Conservation (phyloP, 768 basidiomycete species). For the Lepiota brunneoincarnata region DNA sequence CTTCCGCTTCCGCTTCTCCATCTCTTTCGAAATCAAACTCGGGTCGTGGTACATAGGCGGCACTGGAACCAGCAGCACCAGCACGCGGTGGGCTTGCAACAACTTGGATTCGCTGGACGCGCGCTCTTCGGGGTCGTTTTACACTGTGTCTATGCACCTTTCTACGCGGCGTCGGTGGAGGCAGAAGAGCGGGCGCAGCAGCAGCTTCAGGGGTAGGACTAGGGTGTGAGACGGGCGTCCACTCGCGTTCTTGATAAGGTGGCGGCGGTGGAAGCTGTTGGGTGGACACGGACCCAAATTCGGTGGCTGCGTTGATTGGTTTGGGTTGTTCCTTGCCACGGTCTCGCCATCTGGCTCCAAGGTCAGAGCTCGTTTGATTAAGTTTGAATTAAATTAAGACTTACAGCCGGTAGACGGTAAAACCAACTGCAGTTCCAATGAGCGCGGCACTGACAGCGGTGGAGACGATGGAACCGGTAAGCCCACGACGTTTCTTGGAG, state of each 20-base stretch:
- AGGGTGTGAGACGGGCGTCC: constrained; percentile 36
- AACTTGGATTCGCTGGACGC: background rate
- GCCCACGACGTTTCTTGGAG: constrained; percentile 74
- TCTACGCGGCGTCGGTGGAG: background rate
- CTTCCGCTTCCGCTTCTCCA: constrained; percentile 34
- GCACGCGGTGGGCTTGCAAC: constrained; percentile 10
- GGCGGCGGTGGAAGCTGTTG: constrained; percentile 48
- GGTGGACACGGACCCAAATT: background rate
- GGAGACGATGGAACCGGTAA: constrained; percentile 81
- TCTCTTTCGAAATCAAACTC: constrained; percentile 41
- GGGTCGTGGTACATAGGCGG: constrained; percentile 23
- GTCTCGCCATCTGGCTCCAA: constrained; percentile 64
- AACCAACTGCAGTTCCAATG: constrained; percentile 82
- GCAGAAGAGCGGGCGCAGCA: constrained; percentile 22
- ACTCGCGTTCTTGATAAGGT: constrained; percentile 62
- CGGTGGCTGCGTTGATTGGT: constrained; percentile 13
- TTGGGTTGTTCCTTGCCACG: constrained; percentile 54
- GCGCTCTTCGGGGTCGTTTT: constrained; percentile 12
- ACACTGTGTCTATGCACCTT: constrained; percentile 7
- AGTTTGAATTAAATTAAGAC: constrained; percentile 21
- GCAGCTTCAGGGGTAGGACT: constrained; percentile 27
- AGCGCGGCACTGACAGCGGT: constrained; percentile 84
- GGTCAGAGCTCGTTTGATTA: background rate
- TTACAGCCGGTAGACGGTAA: constrained; percentile 85
- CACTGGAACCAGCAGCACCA: constrained; percentile 22